A percentile compares a stretch with the other conserved stretches of the same genome.
Conservation (phyloP, 176 grass and related monocot genomes). For the Oryza glaberrima region DNA sequence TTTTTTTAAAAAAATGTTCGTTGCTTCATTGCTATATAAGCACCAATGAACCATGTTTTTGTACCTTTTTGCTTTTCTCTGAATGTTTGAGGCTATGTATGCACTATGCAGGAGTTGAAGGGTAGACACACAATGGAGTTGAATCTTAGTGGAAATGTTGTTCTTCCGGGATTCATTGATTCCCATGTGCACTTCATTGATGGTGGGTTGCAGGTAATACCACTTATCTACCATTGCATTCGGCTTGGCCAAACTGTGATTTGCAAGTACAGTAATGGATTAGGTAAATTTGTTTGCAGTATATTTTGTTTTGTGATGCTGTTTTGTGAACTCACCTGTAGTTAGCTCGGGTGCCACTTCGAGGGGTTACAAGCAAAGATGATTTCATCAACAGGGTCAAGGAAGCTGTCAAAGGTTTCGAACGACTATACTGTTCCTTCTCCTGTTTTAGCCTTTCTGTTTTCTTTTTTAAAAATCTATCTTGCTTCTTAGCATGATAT, state of each 20-base stretch:
- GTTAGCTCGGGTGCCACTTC: constrained; percentile 63
- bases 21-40: not conserved
- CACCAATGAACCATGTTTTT: not conserved
- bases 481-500: not conserved
- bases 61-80: not conserved
- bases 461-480: not conserved
- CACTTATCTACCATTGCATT: not conserved
- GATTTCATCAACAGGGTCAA: constrained; percentile 65
- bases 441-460: not conserved
- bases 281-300: not conserved
- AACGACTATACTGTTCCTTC: not conserved
- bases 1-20: not conserved
- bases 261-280: not conserved
- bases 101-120: constrained; percentile 66
- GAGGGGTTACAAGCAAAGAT: constrained; percentile 68
- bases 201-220: constrained; percentile 67
- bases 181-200: constrained; percentile 85
- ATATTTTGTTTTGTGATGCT: constrained; percentile 22
- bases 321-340: constrained; percentile 32
- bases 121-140: constrained; percentile 48
- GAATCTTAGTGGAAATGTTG: constrained; percentile 80
- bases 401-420: constrained; percentile 61
- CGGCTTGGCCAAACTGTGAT: not conserved
- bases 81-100: constrained; percentile 8
- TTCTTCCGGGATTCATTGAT: constrained; percentile 90